Conservation (phyloP, 768 basidiomycete genomes). For the Auricularia auricula-judae region DNA sequence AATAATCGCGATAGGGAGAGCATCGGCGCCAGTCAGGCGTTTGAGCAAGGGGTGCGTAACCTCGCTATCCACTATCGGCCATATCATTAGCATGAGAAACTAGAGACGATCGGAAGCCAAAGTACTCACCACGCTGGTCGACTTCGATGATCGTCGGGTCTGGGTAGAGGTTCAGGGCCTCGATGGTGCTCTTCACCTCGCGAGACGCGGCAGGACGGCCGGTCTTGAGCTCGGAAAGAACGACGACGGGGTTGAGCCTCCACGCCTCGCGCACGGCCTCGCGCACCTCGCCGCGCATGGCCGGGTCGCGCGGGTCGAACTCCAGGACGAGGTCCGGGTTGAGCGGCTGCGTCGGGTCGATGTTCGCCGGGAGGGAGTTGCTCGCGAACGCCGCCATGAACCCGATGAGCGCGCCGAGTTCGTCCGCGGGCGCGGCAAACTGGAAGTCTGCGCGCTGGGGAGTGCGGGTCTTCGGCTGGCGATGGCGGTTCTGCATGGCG, state of each 20-base stretch:
- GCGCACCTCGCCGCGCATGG: conserved; percentile 50
- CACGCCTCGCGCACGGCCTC: conserved; percentile 56
- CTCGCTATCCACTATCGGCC: conserved; percentile 41
- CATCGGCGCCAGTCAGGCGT: conserved; percentile 43
- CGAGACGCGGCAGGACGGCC: conserved; percentile 54
- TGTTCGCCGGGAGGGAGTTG: conserved; percentile 57
- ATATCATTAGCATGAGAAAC: not conserved
- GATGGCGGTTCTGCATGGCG: not conserved
- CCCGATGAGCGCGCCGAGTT: conserved; percentile 62
- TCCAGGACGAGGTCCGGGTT: conserved; percentile 76
- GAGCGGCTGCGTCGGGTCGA: conserved; percentile 54
- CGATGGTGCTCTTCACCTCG: conserved; percentile 52
- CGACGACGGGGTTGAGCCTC: conserved; percentile 60
- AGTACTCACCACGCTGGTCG: conserved; percentile 41
- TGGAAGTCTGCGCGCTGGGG: not conserved
- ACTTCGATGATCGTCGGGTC: conserved; percentile 58
- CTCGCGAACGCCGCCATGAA: conserved; percentile 65
- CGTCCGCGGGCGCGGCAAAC: conserved; percentile 32
- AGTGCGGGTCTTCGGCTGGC: not conserved
- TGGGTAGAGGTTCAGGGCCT: conserved; percentile 46
- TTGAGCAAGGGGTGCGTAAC: conserved; percentile 50
- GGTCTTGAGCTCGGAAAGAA: conserved; percentile 62
- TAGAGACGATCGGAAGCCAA: not conserved
- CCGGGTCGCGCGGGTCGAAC: conserved; percentile 46
- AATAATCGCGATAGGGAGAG: conserved; percentile 58